Conservation (phyloP, 1,284 basidiomycete species). For the Cystobasidium sp. region DNA sequence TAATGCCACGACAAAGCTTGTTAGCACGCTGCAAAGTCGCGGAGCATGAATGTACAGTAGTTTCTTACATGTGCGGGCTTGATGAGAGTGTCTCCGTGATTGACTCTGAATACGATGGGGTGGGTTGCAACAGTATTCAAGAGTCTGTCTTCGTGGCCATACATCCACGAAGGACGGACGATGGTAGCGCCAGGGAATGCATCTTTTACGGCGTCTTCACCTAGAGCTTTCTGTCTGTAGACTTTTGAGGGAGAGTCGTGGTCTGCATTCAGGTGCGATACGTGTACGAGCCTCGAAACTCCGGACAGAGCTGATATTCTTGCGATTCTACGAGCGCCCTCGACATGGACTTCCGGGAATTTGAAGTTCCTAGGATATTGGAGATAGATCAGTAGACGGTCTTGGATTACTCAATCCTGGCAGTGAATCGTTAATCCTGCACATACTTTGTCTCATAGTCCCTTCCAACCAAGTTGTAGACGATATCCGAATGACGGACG, state of each 20-base stretch:
- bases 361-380: constrained; percentile 71
- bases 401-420: constrained; percentile 31
- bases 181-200: constrained; percentile 89
- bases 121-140: constrained; percentile 91
- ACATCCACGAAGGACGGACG: constrained; percentile 83
- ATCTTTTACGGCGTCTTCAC: constrained; percentile 83
- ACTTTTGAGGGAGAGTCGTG: constrained; percentile 77
- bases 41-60: constrained; percentile 26
- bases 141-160: constrained; percentile 91
- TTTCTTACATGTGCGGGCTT: constrained; percentile 84
- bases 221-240: constrained; percentile 87
- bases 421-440: constrained; percentile 50
- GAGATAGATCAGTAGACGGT: not conserved
- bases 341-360: constrained; percentile 75
- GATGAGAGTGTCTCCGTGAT: constrained; percentile 81
- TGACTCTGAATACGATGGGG: constrained; percentile 94
- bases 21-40: not conserved
- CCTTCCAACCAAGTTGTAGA: constrained; percentile 90
- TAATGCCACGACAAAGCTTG: constrained; percentile 3
- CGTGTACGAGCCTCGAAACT: constrained; percentile 85
- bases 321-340: constrained; percentile 72
- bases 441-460: constrained; percentile 86
- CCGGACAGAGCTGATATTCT: constrained; percentile 75
- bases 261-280: constrained; percentile 93
- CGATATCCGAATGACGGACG: constrained; percentile 91